Evolutionary conservation across 768 basidiomycete species (phyloP).

Genomic region (Podaxis pistillaris): DNA sequence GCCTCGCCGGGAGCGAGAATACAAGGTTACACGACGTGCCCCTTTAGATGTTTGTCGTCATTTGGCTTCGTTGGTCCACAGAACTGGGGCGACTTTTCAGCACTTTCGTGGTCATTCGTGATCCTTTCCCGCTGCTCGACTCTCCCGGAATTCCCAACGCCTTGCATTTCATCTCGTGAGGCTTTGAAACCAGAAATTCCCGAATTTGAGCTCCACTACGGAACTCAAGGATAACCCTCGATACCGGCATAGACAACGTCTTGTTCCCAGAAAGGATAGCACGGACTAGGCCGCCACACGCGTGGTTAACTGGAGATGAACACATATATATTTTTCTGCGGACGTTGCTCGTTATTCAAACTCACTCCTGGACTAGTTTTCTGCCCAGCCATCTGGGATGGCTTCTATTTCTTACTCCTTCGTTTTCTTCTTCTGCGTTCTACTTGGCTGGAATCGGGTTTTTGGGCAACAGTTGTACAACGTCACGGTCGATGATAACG

Average conservation of each 20-base stretch:
- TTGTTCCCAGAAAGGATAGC: neutral
- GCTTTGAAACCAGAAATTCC: neutral
- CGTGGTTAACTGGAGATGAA: neutral
- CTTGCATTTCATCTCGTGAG: neutral
- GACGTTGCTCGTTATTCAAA: neutral
- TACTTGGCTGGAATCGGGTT: neutral
- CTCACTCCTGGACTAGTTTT: neutral
- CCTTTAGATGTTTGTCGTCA: neutral
- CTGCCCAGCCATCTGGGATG: neutral
- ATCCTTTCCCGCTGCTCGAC: neutral
- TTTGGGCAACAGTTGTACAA: conserved; percentile 1
- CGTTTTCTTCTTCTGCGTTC: neutral
- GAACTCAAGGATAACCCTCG: neutral
- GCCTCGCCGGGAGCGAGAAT: neutral
- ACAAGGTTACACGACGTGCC: neutral
- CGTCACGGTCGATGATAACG: conserved; percentile 11
- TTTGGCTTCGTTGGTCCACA: conserved; percentile 6
- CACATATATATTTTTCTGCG: neutral
- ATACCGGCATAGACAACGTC: neutral
- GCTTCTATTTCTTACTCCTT: neutral
- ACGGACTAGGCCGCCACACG: neutral
- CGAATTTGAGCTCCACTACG: neutral
- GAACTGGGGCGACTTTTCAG: neutral
- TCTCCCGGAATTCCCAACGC: neutral
- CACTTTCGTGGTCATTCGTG: neutral